Base-by-base conservation (phyloP, 495 filamentous ascomycete genomes). In the Aspergillus asperescens region DNA sequence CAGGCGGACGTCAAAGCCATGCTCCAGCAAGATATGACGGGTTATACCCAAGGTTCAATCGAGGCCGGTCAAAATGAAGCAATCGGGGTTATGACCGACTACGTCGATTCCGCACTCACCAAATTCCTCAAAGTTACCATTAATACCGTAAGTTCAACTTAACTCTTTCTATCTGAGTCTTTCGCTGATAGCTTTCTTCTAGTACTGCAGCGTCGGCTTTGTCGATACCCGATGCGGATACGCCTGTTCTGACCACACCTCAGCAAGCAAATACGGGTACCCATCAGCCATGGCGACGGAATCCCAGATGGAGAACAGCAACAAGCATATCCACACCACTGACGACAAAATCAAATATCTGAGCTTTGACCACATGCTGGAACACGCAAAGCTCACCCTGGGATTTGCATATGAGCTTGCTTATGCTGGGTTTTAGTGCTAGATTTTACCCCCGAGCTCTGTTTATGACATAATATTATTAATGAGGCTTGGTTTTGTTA, bases 11-110 rank as follows among this genome's bases (percentile, higher is more conserved):
- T 99, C 63, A 93, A 91, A 70, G 93, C 93, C 20, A 97, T 99
- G 93, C 77, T 99, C 38, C 94, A 99, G 75, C 93, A 99, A 68
- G 93, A 99, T 66, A 99, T 97, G 93, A 97, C 93, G 1, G 93
- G 93, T 8, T 96, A 85, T 65, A 78, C 90, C 4, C 83, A 90
- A 52, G 85, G 83, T 34, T 95, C 93, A 0, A 72, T 94, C 13
- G 83, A 89, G 50, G 88, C 89, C 10, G 91, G 91, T 39, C 78
- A 86, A 64, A 76, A 83, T 13, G 94, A 97, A 75, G 83, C 82
- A 20, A 86, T 97, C 3, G 91, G 93, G 22, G 88, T 99, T 31
- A 96, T 99, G 56, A 88, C 87, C 1, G 93, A 99, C 68, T 97
- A 75, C 62, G 94, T 97, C 19, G 85, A 96, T 62, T 74, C 79